Evolutionary conservation across 2,329 filamentous ascomycete species (phyloP), one percentile per base, ranked within the genome.

Genomic region (Neoarthrinium moseri): DNA sequence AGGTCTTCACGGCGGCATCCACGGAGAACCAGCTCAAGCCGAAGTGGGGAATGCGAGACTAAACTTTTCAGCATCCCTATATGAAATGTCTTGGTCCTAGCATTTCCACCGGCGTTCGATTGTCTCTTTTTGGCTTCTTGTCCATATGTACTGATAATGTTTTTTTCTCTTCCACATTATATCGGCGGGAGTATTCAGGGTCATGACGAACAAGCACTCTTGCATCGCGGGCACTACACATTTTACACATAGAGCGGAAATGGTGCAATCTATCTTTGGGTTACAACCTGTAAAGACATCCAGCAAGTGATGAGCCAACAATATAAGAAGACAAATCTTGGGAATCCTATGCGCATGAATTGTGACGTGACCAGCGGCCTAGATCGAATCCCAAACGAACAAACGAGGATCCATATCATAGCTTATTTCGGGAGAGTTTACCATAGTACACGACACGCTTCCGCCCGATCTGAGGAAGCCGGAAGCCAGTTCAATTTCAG

Each of bases 1-100:
- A 85, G 34, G 89, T 95, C 47, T 91, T 91, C 53, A 91, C 89
- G 4, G 78, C 77, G 58, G 80, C 86, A 26, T 81, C 89, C 46
- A 67, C 92, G 63, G 68, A 72, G 47, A 68, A 82, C 53, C 72
- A 73, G 55, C 70, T 85, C 50, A 84, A 83, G 68, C 81, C 81
- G 34, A 67, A 70, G 43, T 84, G 80, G 81, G 67, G 62, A 52
- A 75, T 83, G 69, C 75, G 77, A 47, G 59, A 65, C 43, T 74
- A 63, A 22, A 40, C 5, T n/a, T n/a, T 20, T 18, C 26, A 38
- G 26, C 20, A 8, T 38, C 21, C 21, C n/a, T n/a, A n/a, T n/a
- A n/a, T n/a, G n/a, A 43, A 22, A 29, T 32, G 34, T 38, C 41
- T 36, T 43, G 29, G 22, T 39, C 35, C 17, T 44, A n/a, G 41